Evolutionary conservation across 2,329 filamentous ascomycete genomes (phyloP).

Genomic region (Aureobasidium uvarum): DNA sequence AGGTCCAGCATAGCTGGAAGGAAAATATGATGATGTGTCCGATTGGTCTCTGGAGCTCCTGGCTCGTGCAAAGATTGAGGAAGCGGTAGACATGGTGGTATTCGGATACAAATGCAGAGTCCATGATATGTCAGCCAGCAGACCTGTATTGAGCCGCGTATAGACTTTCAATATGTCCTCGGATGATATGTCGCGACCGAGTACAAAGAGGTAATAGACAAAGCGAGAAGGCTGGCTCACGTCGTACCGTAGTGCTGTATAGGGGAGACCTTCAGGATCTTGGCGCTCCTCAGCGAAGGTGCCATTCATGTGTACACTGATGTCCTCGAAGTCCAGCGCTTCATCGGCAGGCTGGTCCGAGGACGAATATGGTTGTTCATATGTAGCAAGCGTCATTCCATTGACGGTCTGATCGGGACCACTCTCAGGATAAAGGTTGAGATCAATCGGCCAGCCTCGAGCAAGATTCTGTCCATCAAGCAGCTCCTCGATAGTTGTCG

Average conservation of each 20-base stretch:
- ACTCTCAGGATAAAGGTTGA: not conserved
- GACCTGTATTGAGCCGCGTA: not conserved
- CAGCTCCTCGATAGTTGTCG: conserved; percentile 4
- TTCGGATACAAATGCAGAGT: not conserved
- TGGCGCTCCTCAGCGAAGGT: too few relatives aligned
- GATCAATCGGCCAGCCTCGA: not conserved
- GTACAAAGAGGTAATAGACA: not conserved
- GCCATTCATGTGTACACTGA: not conserved
- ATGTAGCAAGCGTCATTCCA: not conserved
- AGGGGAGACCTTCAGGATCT: not conserved
- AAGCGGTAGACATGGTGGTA: not conserved
- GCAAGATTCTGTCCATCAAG: not conserved
- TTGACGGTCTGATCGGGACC: not conserved
- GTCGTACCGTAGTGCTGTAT: not conserved
- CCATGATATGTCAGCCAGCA: not conserved
- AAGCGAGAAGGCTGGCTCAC: not conserved
- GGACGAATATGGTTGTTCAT: not conserved
- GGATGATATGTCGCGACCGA: not conserved
- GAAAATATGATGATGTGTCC: not conserved
- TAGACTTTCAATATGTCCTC: not conserved
- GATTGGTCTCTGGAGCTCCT: not conserved
- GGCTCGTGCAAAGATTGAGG: not conserved
- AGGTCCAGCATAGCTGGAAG: not conserved
- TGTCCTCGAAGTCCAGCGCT: not conserved
- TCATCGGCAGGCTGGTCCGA: not conserved